Conservation (phyloP, 441 rosid genomes). For the Erodium moschatum region DNA sequence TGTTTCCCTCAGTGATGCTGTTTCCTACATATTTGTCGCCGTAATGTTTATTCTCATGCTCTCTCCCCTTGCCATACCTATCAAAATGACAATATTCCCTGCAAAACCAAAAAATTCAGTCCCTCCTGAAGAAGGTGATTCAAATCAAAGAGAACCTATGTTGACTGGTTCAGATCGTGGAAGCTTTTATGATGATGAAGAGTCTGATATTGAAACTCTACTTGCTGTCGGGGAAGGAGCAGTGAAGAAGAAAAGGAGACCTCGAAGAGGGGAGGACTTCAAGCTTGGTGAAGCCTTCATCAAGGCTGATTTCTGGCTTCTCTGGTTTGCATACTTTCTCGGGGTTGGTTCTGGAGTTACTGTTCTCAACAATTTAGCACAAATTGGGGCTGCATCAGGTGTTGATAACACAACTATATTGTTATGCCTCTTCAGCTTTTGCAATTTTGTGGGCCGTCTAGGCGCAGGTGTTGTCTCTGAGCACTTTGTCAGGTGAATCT, state of each 20-base stretch:
- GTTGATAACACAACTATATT: constrained; percentile 57
- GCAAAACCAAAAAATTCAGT: constrained; percentile 28
- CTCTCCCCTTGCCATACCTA: constrained; percentile 79
- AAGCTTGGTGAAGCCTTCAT: constrained; percentile 60
- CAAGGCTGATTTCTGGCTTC: constrained; percentile 96
- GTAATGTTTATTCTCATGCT: constrained; percentile 48
- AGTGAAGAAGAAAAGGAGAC: constrained; percentile 68
- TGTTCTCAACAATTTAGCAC: constrained; percentile 85
- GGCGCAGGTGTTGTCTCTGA: constrained; percentile 83
- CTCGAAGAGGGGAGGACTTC: constrained; percentile 92
- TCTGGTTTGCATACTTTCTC: constrained; percentile 71
- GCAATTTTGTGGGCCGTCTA: constrained; percentile 84
- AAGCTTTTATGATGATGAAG: constrained; percentile 39
- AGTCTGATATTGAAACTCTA: constrained; percentile 59
- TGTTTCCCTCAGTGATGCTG: constrained; percentile 28
- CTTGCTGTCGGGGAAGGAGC: constrained; percentile 91
- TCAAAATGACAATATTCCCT: constrained; percentile 89
- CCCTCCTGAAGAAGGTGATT: constrained; percentile 22
- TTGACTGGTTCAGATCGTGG: constrained; percentile 51
- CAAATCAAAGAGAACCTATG: constrained; percentile 41
- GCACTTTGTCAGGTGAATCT: constrained; percentile 67
- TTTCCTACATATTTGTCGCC: constrained; percentile 45
- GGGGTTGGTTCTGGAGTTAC: constrained; percentile 92
- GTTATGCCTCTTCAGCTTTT: constrained; percentile 68
- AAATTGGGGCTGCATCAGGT: constrained; percentile 70